Evolutionary conservation across 345 rosid species (phyloP).

Genomic region (Hibiscus tridactylites): DNA sequence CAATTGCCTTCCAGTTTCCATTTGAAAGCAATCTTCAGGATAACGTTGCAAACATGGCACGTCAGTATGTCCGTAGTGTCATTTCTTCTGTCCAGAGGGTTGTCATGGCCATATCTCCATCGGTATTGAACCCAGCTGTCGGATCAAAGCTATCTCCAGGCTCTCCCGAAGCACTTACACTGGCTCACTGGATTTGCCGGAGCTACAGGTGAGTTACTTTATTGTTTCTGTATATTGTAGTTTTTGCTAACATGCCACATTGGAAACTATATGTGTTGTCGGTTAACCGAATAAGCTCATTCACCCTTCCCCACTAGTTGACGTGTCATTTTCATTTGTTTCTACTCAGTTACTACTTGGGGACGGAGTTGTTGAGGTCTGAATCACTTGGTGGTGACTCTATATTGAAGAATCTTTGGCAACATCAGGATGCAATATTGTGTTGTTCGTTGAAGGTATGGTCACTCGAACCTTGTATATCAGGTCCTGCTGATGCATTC

Average conservation of each 20-base stretch:
- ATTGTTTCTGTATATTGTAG: not conserved
- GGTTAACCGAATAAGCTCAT: not conserved
- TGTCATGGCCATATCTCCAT: conserved; percentile 89
- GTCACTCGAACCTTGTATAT: not conserved
- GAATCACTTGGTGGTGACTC: conserved; percentile 55
- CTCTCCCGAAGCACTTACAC: conserved; percentile 91
- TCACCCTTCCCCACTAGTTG: not conserved
- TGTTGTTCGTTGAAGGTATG: conserved; percentile 86
- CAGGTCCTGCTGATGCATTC: not conserved
- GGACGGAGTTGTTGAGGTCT: conserved; percentile 55
- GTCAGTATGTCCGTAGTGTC: conserved; percentile 81
- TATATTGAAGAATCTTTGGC: conserved; percentile 71
- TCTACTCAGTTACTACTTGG: conserved; percentile 48
- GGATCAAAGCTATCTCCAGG: conserved; percentile 70
- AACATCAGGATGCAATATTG: conserved; percentile 81
- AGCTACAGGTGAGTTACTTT: conserved; percentile 52
- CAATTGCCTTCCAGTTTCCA: conserved; percentile 98
- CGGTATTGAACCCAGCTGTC: conserved; percentile 56
- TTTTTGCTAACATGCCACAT: not conserved
- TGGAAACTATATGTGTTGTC: too few relatives aligned
- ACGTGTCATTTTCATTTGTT: not conserved
- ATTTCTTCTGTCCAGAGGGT: conserved; percentile 94
- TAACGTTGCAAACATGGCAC: conserved; percentile 88
- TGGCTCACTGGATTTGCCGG: conserved; percentile 86
- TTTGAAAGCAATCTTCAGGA: conserved; percentile 82